phyloP scores from a whole-genome alignment of 176 grass and related monocot genomes.

The Ananas comosus region DNA sequence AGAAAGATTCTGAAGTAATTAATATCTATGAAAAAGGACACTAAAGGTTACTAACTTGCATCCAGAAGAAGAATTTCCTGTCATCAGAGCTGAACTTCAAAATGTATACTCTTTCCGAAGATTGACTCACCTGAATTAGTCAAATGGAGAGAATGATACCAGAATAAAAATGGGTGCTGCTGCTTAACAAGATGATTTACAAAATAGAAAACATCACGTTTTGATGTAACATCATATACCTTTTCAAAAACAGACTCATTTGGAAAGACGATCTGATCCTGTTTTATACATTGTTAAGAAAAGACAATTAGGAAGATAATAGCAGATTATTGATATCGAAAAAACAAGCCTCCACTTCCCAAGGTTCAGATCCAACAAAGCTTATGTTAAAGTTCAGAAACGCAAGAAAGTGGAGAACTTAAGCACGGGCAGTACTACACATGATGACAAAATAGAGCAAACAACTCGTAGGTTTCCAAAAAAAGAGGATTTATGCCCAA shows the following conservation, averaged over 20 bases:
- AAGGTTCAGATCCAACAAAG: too few species aligned
- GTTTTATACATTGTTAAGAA: conserved; percentile 37
- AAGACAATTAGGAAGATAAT: background rate
- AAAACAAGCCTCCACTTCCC: background rate
- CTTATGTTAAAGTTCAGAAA: too few species aligned
- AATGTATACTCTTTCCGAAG: conserved; percentile 92
- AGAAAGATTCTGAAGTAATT: background rate
- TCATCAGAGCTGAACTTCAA: conserved; percentile 74
- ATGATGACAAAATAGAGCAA: too few species aligned
- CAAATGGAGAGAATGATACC: background rate
- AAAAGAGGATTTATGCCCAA: too few species aligned
- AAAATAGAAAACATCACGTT: background rate
- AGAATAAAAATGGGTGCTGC: background rate
- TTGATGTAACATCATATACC: conserved; percentile 28
- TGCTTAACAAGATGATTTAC: conserved; percentile 11
- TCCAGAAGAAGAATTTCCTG: conserved; percentile 95
- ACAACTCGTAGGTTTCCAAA: too few species aligned
- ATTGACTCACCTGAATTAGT: conserved; percentile 64
- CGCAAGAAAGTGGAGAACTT: too few species aligned
- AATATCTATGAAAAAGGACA: background rate
- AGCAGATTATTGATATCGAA: background rate
- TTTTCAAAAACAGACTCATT: conserved; percentile 96
- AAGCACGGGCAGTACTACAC: too few species aligned
- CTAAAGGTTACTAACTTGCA: conserved; percentile 59
- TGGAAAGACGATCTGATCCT: conserved; percentile 94